Evolutionary conservation across 805 yeast genomes (phyloP).

Genomic region (Pichia californica): DNA sequence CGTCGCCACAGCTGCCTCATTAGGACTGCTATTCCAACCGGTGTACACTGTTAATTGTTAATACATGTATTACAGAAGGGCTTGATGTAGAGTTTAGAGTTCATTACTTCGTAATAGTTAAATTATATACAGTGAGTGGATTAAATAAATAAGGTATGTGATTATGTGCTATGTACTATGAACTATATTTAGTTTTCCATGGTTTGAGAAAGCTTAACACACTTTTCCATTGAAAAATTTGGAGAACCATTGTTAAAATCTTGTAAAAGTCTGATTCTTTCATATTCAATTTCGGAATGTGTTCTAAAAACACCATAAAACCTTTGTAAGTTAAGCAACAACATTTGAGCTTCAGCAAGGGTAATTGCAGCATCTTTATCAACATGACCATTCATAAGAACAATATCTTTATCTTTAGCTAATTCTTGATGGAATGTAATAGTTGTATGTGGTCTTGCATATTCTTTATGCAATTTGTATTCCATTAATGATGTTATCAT

Average conservation of each 20-base stretch:
- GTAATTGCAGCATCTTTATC: conserved; percentile 66
- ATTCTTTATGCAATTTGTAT: conserved; percentile 83
- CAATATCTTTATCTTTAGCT: conserved; percentile 48
- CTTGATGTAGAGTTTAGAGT: no score
- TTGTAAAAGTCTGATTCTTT: conserved; percentile 51
- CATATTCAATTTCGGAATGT: conserved; percentile 34
- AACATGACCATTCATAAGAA: conserved; percentile 80
- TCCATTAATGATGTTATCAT: conserved; percentile 88
- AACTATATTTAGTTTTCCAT: conserved; percentile 38
- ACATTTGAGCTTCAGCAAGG: conserved; percentile 68
- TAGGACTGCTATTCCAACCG: no score
- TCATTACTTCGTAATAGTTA: no score
- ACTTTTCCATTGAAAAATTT: conserved; percentile 57
- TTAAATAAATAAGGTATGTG: neutral
- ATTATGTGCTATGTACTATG: no score
- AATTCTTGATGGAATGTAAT: conserved; percentile 82
- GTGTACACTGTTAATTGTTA: no score
- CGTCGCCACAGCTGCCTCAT: no score
- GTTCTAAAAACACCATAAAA: conserved; percentile 68
- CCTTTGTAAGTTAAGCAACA: conserved; percentile 70
- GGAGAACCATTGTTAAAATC: conserved; percentile 66
- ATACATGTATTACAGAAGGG: no score
- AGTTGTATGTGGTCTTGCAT: conserved; percentile 92
- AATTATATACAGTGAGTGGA: neutral
- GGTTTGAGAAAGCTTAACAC: conserved; percentile 69